phyloP scores from a whole-genome alignment of 1,139 yeast genomes.

The Diutina rugosa region DNA sequence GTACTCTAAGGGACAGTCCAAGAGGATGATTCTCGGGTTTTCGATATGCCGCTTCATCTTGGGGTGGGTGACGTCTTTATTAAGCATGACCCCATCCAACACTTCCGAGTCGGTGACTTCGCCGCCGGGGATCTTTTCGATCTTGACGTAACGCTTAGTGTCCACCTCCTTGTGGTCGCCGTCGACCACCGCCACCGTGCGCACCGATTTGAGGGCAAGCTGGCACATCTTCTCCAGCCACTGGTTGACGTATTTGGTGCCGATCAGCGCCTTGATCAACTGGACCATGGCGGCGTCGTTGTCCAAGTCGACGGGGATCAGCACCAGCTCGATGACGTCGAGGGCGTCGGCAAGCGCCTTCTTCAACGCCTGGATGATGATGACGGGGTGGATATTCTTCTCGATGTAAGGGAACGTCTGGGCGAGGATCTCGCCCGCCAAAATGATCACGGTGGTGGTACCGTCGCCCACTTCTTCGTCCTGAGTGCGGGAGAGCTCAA shows the following conservation, averaged over 20 bases:
- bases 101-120: slow-evolving; percentile 84
- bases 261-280: slow-evolving; percentile 82
- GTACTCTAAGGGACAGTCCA: slow-evolving; percentile 96
- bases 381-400: slow-evolving; percentile 92
- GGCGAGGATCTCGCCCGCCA: slow-evolving; percentile 94
- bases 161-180: slow-evolving; percentile 79
- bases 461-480: slow-evolving; percentile 99
- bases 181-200: slow-evolving; percentile 59
- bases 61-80: slow-evolving; percentile 97
- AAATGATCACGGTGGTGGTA: slow-evolving; percentile 86
- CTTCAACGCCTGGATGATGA: slow-evolving; percentile 87
- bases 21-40: slow-evolving; percentile 76
- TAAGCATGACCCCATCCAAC: slow-evolving; percentile 82
- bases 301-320: slow-evolving; percentile 70
- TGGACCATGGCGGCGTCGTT: slow-evolving; percentile 82
- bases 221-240: slow-evolving; percentile 92
- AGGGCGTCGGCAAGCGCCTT: slow-evolving; percentile 86
- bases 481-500: slow-evolving; percentile 92
- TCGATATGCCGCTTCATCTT: slow-evolving; percentile 85
- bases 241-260: slow-evolving; percentile 84
- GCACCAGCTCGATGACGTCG: slow-evolving; percentile 73
- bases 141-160: slow-evolving; percentile 81
- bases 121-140: slow-evolving; percentile 96
- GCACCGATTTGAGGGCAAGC: slow-evolving; percentile 79
- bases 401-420: slow-evolving; percentile 91